Percentiles rank a stretch among this genome's conserved stretches.
These are phyloP conservation scores for Plasmodium adleri DNA, from an alignment of 169 alveolate species.

Conservation along the genomic window DNA sequence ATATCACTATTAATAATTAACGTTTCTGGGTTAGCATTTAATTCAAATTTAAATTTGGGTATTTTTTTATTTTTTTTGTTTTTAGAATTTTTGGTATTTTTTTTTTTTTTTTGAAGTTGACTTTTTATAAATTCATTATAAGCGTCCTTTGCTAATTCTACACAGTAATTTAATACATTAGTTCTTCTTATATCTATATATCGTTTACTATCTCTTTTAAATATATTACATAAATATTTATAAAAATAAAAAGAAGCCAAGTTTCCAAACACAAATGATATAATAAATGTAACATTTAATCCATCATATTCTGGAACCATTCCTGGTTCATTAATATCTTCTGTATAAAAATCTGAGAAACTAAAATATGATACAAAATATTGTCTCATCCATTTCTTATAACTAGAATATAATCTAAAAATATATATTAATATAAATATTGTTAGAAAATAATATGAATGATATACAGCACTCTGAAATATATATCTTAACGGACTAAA, in stretches of 20 bases:
- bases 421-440: conserved; percentile 25
- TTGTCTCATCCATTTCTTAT: conserved; percentile 16
- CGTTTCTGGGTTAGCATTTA: conserved; percentile 1
- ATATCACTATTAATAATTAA: not conserved
- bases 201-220: conserved; percentile 14
- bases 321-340: not conserved
- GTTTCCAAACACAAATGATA: conserved; percentile 40
- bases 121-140: conserved; percentile 35
- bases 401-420: conserved; percentile 26
- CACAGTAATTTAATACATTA: conserved; percentile 30
- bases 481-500: conserved; percentile 51
- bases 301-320: not conserved
- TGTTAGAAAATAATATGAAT: conserved; percentile 23
- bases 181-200: conserved; percentile 9
- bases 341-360: not conserved
- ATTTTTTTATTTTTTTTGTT: conserved; percentile 5
- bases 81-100: too few species aligned
- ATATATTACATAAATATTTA: conserved; percentile 13
- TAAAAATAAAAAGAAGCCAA: conserved; percentile 21
- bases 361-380: conserved; percentile 15
- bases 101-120: conserved; percentile 8
- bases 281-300: not conserved
- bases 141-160: conserved; percentile 45
- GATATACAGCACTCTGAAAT: conserved; percentile 28
- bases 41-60: conserved; percentile 30